Base-by-base conservation (phyloP, 192 early-diverging fungal genomes). In the Coemansia sp. region DNA sequence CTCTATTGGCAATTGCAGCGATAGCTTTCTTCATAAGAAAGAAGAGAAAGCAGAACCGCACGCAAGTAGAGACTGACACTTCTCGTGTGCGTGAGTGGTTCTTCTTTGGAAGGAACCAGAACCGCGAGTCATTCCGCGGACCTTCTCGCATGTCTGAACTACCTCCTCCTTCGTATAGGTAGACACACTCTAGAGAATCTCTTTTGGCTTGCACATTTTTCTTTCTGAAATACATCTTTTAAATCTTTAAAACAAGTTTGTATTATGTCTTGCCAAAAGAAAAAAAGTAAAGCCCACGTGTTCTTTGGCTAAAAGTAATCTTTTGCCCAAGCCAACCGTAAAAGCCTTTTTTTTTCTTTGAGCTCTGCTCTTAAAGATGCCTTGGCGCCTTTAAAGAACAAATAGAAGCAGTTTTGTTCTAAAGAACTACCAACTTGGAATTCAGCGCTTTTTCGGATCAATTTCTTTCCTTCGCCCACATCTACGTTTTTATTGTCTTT, bases 121-220 rank as follows among this genome's bases (percentile, higher is more conserved):
- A 27, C 53, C 25, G 27, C 12, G 4, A 57, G 1, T 57, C 53
- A 32, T 57, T 31, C 53, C 53, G 53, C 32, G 53, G 27, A 5
- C 53, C 53, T 1, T 57, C 53, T 2, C 53, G 53, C 29, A 57
- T 57, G 53, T 57, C 53, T 57, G 53, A 57, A 15, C 53, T 31
- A 4, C 10, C 53, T 31, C 53, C 53, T 4, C 53, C 53, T 14
- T 57, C 53, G 6, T 57, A 57, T 29, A 31, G 25, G 12, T 57
- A 57, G 53, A 31, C 53, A 31, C 45, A 14, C 29, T 14, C 2
- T 29, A 29, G 10, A 10, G 4, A 15, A 5, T 29, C 3, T 6
- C 12, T 57, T 32, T 32, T 29, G 14, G 25, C 4, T 57, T 57
- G 9, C 29, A 57, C 29, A 14, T 32, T 57, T 15, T 32, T 11